Evolutionary conservation across 2,329 filamentous ascomycete genomes (phyloP), one percentile per base, ranked within the genome.

Genomic region (Elsinoe fawcettii): DNA sequence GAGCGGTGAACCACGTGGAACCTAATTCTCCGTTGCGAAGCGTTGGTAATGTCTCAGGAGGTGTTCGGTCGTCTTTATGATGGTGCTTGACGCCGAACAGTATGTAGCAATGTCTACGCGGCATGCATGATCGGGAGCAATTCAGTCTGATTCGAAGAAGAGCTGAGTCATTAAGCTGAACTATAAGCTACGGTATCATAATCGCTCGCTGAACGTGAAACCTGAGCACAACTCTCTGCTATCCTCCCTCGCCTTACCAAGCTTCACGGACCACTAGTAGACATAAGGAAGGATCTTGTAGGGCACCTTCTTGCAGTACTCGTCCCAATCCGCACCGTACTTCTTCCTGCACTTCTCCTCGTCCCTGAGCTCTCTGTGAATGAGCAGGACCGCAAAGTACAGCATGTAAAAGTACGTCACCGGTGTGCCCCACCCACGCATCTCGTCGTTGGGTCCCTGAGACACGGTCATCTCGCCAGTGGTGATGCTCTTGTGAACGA

Each of bases 331-430:
- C 64, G 85, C 85, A 23, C 91, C 91, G 67, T 97, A 97, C 78
- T 97, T 97, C 68, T 81, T 81, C 61, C 81, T 78, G 72, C 92
- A 97, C 77, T 96, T 96, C 70, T 89, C 87, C 64, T 96, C 91
- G 64, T 97, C 92, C 55, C 92, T 81, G 59, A 83, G 76, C 69
- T 95, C 90, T 18, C 92, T 86, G 70, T 96, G 92, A 56, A 96
- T 77, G 9, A 97, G 78, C 61, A 97, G 74, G 11, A 95, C 75
- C 2, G 85, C 90, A 74, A 97, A 96, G 76, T 96, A 97, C 6
- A 95, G 66, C 64, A 96, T 79, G 74, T 95, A 97, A 70, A 96
- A 96, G 76, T 96, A 97, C 0, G 91, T 96, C 63, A 96, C 82
- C 46, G 91, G 75, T 73, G 91, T 90, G 47, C 87, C 90, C 82